Percentiles rank a stretch among this genome's conserved stretches.
These are phyloP conservation scores for Nelumbo lutea DNA, from an alignment of 164 flowering plant genomes.

Conservation along the genomic window DNA sequence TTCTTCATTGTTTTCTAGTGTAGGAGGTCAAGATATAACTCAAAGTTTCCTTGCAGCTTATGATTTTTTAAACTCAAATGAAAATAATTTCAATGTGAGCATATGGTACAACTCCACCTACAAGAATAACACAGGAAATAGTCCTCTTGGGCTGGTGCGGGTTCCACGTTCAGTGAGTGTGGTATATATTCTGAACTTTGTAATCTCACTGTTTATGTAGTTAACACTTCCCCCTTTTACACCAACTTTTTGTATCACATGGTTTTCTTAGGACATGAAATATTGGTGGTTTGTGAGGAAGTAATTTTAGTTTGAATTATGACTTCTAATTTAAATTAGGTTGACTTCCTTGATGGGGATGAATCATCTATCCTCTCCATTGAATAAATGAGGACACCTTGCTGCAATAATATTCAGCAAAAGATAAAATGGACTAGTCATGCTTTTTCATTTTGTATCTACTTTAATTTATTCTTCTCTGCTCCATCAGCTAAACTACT, in stretches of 20 bases:
- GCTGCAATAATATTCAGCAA: not conserved
- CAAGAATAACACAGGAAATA: constrained; percentile 29
- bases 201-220: not conserved
- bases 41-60: constrained; percentile 43
- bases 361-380: not conserved
- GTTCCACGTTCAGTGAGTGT: constrained; percentile 65
- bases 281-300: not conserved
- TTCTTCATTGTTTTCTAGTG: not conserved
- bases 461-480: not conserved
- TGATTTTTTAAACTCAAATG: constrained; percentile 64
- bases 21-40: not conserved
- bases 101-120: constrained; percentile 81
- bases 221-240: not conserved
- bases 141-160: constrained; percentile 33
- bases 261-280: not conserved
- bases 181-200: constrained; percentile 34
- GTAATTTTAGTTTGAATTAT: not conserved
- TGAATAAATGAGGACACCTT: not conserved
- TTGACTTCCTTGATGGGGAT: not conserved
- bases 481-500: not conserved
- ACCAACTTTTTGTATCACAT: not conserved
- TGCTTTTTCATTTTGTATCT: not conserved
- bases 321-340: not conserved
- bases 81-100: constrained; percentile 47
- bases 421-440: not conserved